Evolutionary conservation across 2,329 filamentous ascomycete genomes (phyloP).

Genomic region (Malbranchea zuffiana): DNA sequence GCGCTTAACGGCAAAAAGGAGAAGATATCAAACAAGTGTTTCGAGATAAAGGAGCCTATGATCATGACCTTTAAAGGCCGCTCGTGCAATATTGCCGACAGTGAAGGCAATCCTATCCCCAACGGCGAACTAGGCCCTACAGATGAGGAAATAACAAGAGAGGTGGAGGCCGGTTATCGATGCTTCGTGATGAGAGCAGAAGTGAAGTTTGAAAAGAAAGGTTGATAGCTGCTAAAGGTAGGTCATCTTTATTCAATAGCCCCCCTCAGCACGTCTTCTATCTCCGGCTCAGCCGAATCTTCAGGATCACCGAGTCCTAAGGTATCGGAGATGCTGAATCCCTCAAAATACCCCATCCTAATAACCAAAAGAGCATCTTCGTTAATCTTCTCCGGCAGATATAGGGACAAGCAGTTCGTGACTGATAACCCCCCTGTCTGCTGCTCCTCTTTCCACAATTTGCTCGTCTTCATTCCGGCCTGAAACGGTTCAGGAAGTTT

Average conservation of each 20-base stretch:
- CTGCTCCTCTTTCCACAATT: conserved; percentile 10
- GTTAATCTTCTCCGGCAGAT: conserved; percentile 3
- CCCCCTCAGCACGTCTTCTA: background rate
- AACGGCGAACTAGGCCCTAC: conserved; percentile 4
- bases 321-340: conserved; percentile 4
- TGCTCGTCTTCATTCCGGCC: conserved; percentile 6
- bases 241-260: background rate
- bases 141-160: background rate
- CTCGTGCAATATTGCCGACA: conserved; percentile 8
- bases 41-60: conserved; percentile 8
- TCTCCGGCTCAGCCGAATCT: conserved; percentile 1
- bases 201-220: conserved; percentile 3
- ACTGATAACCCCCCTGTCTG: conserved; percentile 7
- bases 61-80: conserved; percentile 6
- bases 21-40: conserved; percentile 5
- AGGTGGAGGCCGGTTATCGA: conserved; percentile 9
- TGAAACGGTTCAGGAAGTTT: conserved; percentile 10
- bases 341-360: conserved; percentile 5
- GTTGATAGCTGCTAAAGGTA: conserved; percentile 1
- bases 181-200: conserved; percentile 10
- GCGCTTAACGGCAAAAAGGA: conserved; percentile 7
- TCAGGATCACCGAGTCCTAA: conserved; percentile 4
- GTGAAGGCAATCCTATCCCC: conserved; percentile 3
- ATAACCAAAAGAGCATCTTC: conserved; percentile 7
- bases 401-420: conserved; percentile 9